Percentiles rank a stretch among this genome's conserved stretches.
These are phyloP conservation scores for Annulohypoxylon stygium DNA, from an alignment of 495 filamentous ascomycete genomes.

Conservation along the genomic window DNA sequence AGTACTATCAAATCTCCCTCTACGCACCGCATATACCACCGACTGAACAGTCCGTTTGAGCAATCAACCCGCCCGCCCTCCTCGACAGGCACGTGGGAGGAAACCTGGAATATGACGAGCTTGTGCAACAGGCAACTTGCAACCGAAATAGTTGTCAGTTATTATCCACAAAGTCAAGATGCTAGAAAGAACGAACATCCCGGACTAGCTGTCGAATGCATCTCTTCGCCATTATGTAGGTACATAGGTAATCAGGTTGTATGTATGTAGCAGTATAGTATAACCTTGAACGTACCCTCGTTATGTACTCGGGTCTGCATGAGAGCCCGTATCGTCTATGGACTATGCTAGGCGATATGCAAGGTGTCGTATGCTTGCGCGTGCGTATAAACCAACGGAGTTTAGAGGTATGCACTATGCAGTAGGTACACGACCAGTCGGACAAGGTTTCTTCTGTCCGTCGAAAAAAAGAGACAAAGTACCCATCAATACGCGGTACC, in stretches of 20 bases:
- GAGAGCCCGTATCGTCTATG: slow-evolving; percentile 46
- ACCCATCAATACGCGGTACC: slow-evolving; percentile 47
- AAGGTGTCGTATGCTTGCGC: slow-evolving; percentile 49
- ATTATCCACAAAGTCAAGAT: slow-evolving; percentile 2
- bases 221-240: not conserved
- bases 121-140: slow-evolving; percentile 13
- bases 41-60: not conserved
- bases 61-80: not conserved
- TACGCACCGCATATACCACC: slow-evolving; percentile 6
- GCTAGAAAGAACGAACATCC: slow-evolving; percentile 24
- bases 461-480: slow-evolving; percentile 39
- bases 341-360: slow-evolving; percentile 49
- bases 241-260: not conserved
- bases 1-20: slow-evolving; percentile 5
- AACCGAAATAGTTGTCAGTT: slow-evolving; percentile 7
- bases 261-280: not conserved
- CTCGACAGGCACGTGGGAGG: slow-evolving; percentile 11
- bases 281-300: slow-evolving; percentile 8
- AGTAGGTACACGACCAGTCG: slow-evolving; percentile 42
- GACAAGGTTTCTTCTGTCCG: slow-evolving; percentile 43
- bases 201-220: slow-evolving; percentile 31
- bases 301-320: slow-evolving; percentile 39
- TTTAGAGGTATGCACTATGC: slow-evolving; percentile 43
- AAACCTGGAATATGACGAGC: slow-evolving; percentile 8
- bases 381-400: slow-evolving; percentile 43